phyloP scores from a whole-genome alignment of 768 basidiomycete genomes.

The Trametes cingulata region DNA sequence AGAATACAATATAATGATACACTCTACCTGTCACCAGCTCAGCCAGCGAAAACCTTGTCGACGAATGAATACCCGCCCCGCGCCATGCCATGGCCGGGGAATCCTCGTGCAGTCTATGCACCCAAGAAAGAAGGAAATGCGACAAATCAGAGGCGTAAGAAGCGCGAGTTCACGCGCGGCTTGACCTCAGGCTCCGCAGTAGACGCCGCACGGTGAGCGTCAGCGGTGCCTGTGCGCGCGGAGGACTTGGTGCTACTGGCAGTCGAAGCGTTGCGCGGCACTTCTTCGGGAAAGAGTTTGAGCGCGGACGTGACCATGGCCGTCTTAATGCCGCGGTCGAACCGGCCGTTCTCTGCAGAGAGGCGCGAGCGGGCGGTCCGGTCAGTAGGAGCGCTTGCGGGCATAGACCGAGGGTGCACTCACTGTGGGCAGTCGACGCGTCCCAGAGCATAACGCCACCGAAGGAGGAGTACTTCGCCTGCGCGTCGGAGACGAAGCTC shows the following conservation, averaged over 20 bases:
- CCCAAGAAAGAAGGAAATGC: not conserved
- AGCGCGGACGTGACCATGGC: constrained; percentile 23
- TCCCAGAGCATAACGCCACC: constrained; percentile 55
- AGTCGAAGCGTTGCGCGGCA: constrained; percentile 3
- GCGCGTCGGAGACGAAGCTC: constrained; percentile 48
- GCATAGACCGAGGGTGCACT: not conserved
- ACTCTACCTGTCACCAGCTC: constrained; percentile 1
- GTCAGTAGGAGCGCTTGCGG: not conserved
- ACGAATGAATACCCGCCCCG: constrained; percentile 1
- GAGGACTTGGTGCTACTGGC: not conserved
- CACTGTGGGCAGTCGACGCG: constrained; percentile 28
- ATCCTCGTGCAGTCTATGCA: not conserved
- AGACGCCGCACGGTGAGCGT: not conserved
- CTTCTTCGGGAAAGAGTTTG: constrained; percentile 12
- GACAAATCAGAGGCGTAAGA: constrained; percentile 23
- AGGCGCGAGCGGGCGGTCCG: not conserved
- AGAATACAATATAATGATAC: not conserved
- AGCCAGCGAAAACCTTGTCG: not conserved
- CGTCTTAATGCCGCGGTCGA: constrained; percentile 27
- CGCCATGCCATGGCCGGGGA: not conserved
- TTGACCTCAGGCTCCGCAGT: not conserved
- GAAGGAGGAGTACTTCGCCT: constrained; percentile 59
- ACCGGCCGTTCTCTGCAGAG: constrained; percentile 27
- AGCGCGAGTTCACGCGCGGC: constrained; percentile 22
- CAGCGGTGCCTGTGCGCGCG: not conserved